Evolutionary conservation across 139 green algal genomes (phyloP), one percentile per base, ranked within the genome.

Genomic region (Tetradesmus lagerheimii): DNA sequence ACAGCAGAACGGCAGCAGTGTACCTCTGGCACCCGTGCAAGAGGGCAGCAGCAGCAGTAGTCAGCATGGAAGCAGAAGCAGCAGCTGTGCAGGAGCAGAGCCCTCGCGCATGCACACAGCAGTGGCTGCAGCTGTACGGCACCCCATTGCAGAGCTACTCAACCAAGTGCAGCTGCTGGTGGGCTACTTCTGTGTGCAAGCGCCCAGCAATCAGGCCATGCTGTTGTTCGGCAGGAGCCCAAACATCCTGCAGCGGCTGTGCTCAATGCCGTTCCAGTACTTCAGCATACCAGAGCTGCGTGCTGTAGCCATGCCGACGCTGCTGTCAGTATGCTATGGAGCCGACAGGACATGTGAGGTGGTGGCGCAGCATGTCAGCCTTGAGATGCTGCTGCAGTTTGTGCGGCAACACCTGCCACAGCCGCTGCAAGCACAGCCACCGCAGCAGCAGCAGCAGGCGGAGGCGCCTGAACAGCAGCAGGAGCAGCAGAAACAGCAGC

Each of bases 221-320:
- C 92, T 96, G 85, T 45, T 89, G 64, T 96, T 93, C 92, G 94
- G 94, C 29, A 90, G 93, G 47, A 84, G 74, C 71, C 91, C 92
- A 14, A 95, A 62, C 25, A 80, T 95, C 16, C 77, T 95, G 75
- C 95, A 96, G 82, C 93, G 95, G 27, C 92, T 95, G 62, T 93
- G 91, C 43, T 86, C 78, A 14, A 86, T 95, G 67, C 93, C 95
- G 9, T 90, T 84, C 34, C 64, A 50, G 15, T 93, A 94, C 89
- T 85, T 91, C 12, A 84, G 43, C 41, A 67, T 92, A 14, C 79
- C 79, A 43, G 35, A 88, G 39, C 85, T 95, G 82, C 29, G 27
- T 12, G 85, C 91, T 88, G 92, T 95, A 35, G 79, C 92, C 8
- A 79, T 93, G 85, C 91, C 93, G 14, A 95, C 92, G 23, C 86